A percentile compares a stretch with the other conserved stretches of the same genome.
phyloP scores from a whole-genome alignment of 805 yeast genomes.

The Saccharomycopsis fermentans region DNA sequence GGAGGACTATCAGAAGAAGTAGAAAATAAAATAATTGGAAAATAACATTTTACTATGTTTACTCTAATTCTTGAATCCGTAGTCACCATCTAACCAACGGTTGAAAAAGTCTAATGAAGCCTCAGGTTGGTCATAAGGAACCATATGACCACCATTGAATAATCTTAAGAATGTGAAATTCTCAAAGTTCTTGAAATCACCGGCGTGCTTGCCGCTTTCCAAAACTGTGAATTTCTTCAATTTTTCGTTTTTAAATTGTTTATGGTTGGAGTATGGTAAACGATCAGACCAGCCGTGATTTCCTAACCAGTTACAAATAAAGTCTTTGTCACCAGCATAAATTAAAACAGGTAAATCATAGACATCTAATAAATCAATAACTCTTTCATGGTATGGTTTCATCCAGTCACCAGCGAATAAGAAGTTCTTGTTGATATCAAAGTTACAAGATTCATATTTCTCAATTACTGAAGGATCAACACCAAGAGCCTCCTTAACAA shows the following conservation, averaged over 20 bases:
- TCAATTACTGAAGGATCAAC: constrained; percentile 59
- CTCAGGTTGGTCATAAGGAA: constrained; percentile 79
- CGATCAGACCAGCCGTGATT: constrained; percentile 72
- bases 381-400: constrained; percentile 76
- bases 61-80: constrained; percentile 14
- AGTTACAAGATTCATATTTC: constrained; percentile 63
- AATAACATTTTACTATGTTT: no score
- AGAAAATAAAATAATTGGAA: background rate
- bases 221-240: constrained; percentile 30
- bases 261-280: constrained; percentile 53
- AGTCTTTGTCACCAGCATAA: constrained; percentile 93
- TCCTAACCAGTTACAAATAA: constrained; percentile 89
- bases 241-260: constrained; percentile 34
- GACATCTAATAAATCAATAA: constrained; percentile 48
- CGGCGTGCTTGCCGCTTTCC: constrained; percentile 22
- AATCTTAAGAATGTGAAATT: constrained; percentile 70
- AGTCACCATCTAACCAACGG: constrained; percentile 56
- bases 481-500: constrained; percentile 75
- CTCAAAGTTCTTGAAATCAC: constrained; percentile 64
- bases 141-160: constrained; percentile 86
- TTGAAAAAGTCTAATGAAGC: constrained; percentile 60
- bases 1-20: background rate
- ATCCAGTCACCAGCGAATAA: constrained; percentile 84
- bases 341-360: constrained; percentile 61
- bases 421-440: constrained; percentile 70